A percentile compares a stretch with the other conserved stretches of the same genome.
phyloP scores from a whole-genome alignment of 768 basidiomycete genomes.

The Leccinum ochraceum region DNA sequence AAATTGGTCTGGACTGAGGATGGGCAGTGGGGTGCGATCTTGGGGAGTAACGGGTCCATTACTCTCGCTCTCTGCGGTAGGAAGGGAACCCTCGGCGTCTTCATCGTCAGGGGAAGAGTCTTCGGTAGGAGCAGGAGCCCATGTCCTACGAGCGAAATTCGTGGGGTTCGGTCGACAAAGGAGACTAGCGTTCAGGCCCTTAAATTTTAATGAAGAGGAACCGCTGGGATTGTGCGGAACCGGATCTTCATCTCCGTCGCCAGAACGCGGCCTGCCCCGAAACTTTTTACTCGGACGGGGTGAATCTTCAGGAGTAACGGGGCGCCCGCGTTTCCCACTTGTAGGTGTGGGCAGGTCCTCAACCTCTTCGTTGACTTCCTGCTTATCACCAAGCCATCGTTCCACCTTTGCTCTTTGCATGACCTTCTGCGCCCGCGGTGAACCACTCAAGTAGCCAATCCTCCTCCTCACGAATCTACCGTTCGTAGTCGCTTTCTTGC shows the following conservation, averaged over 20 bases:
- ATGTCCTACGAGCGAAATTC: conserved; percentile 57
- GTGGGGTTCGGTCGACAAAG: conserved; percentile 62
- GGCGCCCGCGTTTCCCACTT: conserved; percentile 27
- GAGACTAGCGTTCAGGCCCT: conserved; percentile 44
- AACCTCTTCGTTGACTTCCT: conserved; percentile 13
- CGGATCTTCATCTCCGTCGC: conserved; percentile 30
- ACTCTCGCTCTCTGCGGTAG: conserved; percentile 47
- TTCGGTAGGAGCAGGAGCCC: conserved; percentile 45
- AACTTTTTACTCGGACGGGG: conserved; percentile 30
- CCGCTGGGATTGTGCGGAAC: conserved; percentile 28
- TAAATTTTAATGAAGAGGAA: conserved; percentile 31
- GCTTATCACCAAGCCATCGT: conserved; percentile 37
- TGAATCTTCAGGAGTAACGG: conserved; percentile 24
- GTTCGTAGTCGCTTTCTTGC: conserved; percentile 55
- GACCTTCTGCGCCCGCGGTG: conserved; percentile 43
- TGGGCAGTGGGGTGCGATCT: conserved; percentile 46
- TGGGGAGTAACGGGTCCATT: conserved; percentile 59
- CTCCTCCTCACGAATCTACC: conserved; percentile 44
- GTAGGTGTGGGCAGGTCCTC: conserved; percentile 15
- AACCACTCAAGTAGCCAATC: conserved; percentile 20
- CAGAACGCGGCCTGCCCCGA: conserved; percentile 21
- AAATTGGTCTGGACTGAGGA: conserved; percentile 35
- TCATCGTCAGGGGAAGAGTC: conserved; percentile 37
- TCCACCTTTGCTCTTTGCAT: conserved; percentile 44
- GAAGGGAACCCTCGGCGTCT: conserved; percentile 34